These are phyloP conservation scores for Populus nigra DNA, from an alignment of 345 rosid genomes.

Conservation along the genomic window DNA sequence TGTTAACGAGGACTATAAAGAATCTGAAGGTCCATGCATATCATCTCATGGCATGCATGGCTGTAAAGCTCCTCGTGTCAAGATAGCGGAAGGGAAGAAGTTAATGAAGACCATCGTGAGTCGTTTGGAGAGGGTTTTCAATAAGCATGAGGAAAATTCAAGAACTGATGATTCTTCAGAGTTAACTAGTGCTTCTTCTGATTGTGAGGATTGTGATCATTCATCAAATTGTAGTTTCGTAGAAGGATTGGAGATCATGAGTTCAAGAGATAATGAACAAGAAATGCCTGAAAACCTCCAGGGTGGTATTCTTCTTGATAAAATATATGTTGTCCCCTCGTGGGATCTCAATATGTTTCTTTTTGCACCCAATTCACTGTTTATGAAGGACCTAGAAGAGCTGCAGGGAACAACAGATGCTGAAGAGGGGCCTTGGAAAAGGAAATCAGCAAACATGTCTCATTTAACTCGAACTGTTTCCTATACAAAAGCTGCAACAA, in stretches of 20 bases:
- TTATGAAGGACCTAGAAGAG: constrained; percentile 64
- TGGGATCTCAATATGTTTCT: constrained; percentile 58
- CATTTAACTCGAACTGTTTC: constrained; percentile 48
- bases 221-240: constrained; percentile 48
- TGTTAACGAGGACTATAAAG: constrained; percentile 32
- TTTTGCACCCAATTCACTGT: constrained; percentile 65
- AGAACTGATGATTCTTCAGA: constrained; percentile 44
- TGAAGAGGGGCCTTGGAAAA: constrained; percentile 71
- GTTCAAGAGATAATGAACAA: constrained; percentile 36
- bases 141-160: constrained; percentile 48
- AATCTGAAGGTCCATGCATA: constrained; percentile 23
- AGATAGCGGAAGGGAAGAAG: constrained; percentile 58
- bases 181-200: constrained; percentile 45
- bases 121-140: constrained; percentile 56
- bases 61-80: constrained; percentile 41
- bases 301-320: constrained; percentile 75
- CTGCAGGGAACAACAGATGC: constrained; percentile 60
- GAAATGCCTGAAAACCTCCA: constrained; percentile 68
- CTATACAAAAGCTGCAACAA: constrained; percentile 66
- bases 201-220: constrained; percentile 56
- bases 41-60: constrained; percentile 26
- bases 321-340: constrained; percentile 41
- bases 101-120: constrained; percentile 49
- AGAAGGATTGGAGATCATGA: constrained; percentile 60
- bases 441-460: constrained; percentile 44